A percentile compares a stretch with the other conserved stretches of the same genome.
These are phyloP conservation scores for Stachybotrys echinatus DNA, from an alignment of 2,329 filamentous ascomycete species.

Conservation along the genomic window DNA sequence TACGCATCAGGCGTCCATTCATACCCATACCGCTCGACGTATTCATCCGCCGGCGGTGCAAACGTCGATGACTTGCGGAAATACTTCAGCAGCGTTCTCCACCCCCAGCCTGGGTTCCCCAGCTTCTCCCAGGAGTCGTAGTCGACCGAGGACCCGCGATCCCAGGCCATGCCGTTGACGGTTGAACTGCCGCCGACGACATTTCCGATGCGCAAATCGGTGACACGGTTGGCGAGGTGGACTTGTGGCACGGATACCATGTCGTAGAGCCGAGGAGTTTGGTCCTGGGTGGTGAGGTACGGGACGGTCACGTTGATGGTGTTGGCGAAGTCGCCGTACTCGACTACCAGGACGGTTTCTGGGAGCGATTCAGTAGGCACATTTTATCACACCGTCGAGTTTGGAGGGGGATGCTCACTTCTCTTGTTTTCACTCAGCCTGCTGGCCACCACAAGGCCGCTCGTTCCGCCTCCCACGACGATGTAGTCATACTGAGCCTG, in stretches of 20 bases:
- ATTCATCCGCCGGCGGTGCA: conserved; percentile 8
- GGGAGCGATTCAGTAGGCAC: background rate
- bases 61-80: conserved; percentile 15
- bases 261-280: conserved; percentile 8
- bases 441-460: conserved; percentile 22
- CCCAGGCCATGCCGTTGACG: conserved; percentile 24
- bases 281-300: conserved; percentile 11
- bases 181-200: conserved; percentile 22
- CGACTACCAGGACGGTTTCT: conserved; percentile 19
- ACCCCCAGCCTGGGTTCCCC: conserved; percentile 31
- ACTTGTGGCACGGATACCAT: conserved; percentile 19
- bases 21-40: conserved; percentile 14
- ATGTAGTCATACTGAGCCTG: conserved; percentile 16
- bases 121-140: conserved; percentile 30
- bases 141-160: conserved; percentile 17
- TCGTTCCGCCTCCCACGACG: conserved; percentile 24
- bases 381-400: background rate
- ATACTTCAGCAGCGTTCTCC: conserved; percentile 21
- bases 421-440: conserved; percentile 19
- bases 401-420: conserved; percentile 11
- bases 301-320: conserved; percentile 15
- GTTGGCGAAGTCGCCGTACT: conserved; percentile 20
- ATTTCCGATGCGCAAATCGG: conserved; percentile 15
- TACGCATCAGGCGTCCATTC: conserved; percentile 13
- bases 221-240: conserved; percentile 12